Evolutionary conservation across 352 stramenopile genomes (phyloP).

Genomic region (Albugo candida): DNA sequence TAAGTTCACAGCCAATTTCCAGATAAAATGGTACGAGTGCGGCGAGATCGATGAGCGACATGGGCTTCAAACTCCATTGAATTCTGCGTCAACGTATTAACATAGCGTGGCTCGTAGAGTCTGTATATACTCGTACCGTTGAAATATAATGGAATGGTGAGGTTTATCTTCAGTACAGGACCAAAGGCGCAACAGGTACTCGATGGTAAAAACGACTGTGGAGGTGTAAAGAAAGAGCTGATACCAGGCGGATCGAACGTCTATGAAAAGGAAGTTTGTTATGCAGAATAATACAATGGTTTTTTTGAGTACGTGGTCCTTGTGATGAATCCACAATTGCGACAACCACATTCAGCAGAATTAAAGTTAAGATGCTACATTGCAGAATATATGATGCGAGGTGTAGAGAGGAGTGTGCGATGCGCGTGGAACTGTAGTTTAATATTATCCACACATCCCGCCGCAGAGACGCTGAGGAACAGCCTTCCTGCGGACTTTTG

Average conservation of each 20-base stretch:
- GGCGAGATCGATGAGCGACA: constrained; percentile 63
- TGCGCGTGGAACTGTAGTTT: constrained; percentile 46
- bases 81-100: background rate
- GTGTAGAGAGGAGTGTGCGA: constrained; percentile 30
- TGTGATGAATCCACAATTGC: constrained; percentile 33
- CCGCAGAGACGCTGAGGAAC: background rate
- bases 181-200: constrained; percentile 57
- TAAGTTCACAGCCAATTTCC: constrained; percentile 43
- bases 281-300: background rate
- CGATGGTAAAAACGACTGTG: constrained; percentile 46
- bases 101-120: background rate
- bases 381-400: constrained; percentile 51
- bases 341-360: constrained; percentile 56
- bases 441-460: constrained; percentile 52
- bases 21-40: constrained; percentile 65
- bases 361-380: constrained; percentile 41
- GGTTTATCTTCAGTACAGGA: constrained; percentile 64
- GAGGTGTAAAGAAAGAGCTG: constrained; percentile 58
- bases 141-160: constrained; percentile 26
- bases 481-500: no score
- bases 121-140: constrained; percentile 14
- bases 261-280: background rate
- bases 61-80: constrained; percentile 57
- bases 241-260: constrained; percentile 33
- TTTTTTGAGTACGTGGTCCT: no score